A percentile compares a stretch with the other conserved stretches of the same genome.
Evolutionary conservation across 169 alveolate genomes (phyloP).

Genomic region (Ichthyophthirius multifiliis): DNA sequence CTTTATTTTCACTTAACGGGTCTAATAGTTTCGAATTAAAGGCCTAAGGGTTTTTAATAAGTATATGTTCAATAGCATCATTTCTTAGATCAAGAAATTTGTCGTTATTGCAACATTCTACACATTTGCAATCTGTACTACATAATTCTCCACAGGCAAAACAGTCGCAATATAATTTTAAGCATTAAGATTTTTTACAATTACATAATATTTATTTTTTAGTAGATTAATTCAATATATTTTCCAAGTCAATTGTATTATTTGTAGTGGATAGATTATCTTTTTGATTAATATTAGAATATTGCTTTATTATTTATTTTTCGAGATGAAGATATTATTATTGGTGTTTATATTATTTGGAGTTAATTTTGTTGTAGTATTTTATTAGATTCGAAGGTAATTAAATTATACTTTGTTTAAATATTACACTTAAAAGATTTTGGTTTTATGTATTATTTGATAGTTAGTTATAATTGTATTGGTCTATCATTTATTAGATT

Average conservation of each 20-base stretch:
- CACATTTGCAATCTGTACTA: constrained; percentile 76
- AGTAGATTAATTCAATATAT: background rate
- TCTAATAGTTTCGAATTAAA: constrained; percentile 58
- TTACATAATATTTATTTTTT: constrained; percentile 54
- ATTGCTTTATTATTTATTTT: too few relatives aligned
- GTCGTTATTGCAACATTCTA: constrained; percentile 66
- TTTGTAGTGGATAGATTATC: background rate
- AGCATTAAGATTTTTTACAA: constrained; percentile 83
- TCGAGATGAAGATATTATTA: too few relatives aligned
- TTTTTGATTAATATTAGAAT: background rate
- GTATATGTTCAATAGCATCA: constrained; percentile 52
- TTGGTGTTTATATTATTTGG: too few relatives aligned
- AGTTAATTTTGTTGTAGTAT: too few relatives aligned
- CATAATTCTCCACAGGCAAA: constrained; percentile 83
- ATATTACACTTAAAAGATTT: too few relatives aligned
- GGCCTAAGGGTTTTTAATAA: constrained; percentile 82
- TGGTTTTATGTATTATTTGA: too few relatives aligned
- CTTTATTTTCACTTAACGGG: background rate
- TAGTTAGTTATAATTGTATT: too few relatives aligned
- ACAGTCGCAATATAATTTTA: constrained; percentile 88
- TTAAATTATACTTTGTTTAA: too few relatives aligned
- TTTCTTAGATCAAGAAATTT: constrained; percentile 66
- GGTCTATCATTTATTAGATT: too few relatives aligned
- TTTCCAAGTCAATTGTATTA: background rate
- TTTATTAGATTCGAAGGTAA: too few relatives aligned